Evolutionary conservation across 1,284 basidiomycete species (phyloP), one percentile per base, ranked within the genome.

Genomic region (Leccinum insolens): DNA sequence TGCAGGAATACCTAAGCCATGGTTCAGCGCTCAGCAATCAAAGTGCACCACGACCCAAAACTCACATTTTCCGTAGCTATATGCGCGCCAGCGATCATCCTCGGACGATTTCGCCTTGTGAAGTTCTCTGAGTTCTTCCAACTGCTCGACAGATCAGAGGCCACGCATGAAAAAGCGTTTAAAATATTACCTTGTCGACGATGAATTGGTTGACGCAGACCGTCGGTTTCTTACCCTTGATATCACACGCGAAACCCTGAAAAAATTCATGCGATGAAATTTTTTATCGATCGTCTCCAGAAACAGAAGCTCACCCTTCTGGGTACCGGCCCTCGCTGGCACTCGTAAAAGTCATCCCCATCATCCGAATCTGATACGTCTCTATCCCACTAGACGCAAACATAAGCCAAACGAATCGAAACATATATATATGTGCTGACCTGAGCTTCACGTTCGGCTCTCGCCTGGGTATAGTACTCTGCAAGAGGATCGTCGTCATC

Each of bases 211-310:
- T 93, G 5, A 80, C 78, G 71, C 85, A 88, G 6, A 6, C 68
- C 67, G 28, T 68, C 70, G 63, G 70, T 67, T 77, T 75, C 1
- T 68, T 69, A 57, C 80, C 80, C 71, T 84, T 84, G 31, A 76
- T 77, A 71, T 93, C 90, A 74, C 89, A 91, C 11, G 86, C 79
- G 76, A 86, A 92, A 41, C 84, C 84, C 88, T 89, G 67, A 14
- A 58, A 52, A 28, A 8, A 9, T 60, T 20, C 28, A 44, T 9
- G 37, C 11, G 6, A 31, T 6, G 15, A 25, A 34, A 59, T 22
- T 2, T 28, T 25, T 3, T 3, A 7, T 41, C 20, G 6, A 7
- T 31, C 15, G 28, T 34, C 15, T 17, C 3, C 9, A 22, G n/a
- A 49, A 49, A 22, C 14, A 62, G 22, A 14, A 8, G 60, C 68